phyloP scores from a whole-genome alignment of 345 rosid species.

The Eucalyptus brandiana region DNA sequence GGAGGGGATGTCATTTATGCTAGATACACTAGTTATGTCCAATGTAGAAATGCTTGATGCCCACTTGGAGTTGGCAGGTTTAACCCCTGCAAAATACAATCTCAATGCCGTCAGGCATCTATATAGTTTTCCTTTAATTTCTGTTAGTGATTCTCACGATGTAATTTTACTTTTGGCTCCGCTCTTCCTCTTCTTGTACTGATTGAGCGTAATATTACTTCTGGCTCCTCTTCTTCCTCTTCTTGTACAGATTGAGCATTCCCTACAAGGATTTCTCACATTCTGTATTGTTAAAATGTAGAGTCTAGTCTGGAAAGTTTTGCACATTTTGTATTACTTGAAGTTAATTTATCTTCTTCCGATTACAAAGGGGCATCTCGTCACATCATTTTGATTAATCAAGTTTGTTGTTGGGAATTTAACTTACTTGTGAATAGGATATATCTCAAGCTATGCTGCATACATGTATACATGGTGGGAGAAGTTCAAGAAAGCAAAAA shows the following conservation, averaged over 20 bases:
- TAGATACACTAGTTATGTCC: not conserved
- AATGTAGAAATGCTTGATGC: not conserved
- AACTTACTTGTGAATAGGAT: no score
- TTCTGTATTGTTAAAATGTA: not conserved
- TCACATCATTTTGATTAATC: not conserved
- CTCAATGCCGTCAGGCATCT: not conserved
- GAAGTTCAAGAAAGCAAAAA: no score
- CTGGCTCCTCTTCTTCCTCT: not conserved
- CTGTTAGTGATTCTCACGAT: not conserved
- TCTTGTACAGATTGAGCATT: not conserved
- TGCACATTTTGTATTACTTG: not conserved
- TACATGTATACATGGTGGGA: no score
- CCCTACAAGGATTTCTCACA: not conserved
- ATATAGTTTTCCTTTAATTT: not conserved
- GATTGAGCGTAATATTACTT: not conserved
- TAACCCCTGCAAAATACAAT: not conserved
- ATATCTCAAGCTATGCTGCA: no score
- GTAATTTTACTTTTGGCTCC: not conserved
- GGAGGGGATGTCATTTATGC: not conserved
- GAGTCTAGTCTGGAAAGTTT: not conserved
- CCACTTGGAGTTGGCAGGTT: not conserved
- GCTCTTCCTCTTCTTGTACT: not conserved
- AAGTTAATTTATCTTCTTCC: not conserved
- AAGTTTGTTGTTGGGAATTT: no score
- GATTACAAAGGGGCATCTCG: constrained; percentile 33